phyloP scores from a whole-genome alignment of 1,284 basidiomycete species.

The Ceratobasidium sp. region DNA sequence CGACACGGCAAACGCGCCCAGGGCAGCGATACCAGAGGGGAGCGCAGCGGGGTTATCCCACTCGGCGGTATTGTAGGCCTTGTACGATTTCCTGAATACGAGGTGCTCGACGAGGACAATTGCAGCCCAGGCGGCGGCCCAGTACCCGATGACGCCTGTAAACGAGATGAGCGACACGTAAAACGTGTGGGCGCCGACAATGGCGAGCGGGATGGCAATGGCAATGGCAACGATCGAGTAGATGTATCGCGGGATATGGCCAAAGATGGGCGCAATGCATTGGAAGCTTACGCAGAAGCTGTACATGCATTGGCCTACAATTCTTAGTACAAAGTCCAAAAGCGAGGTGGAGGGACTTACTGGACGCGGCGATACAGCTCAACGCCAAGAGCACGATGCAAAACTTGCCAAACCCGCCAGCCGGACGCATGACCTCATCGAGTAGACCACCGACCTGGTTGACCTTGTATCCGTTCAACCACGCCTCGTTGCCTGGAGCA shows the following conservation, averaged over 20 bases:
- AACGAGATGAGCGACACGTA: conserved; percentile 70
- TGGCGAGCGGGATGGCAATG: conserved; percentile 72
- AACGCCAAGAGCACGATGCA: conserved; percentile 69
- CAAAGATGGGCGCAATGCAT: conserved; percentile 68
- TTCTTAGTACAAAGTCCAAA: conserved; percentile 54
- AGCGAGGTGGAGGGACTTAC: background rate
- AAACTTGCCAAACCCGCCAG: conserved; percentile 67
- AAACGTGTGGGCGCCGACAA: conserved; percentile 70
- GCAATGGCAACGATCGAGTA: conserved; percentile 83
- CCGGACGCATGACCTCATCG: conserved; percentile 49
- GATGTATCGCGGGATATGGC: conserved; percentile 79
- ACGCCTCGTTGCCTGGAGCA: conserved; percentile 48
- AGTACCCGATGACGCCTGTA: conserved; percentile 76
- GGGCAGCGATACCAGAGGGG: conserved; percentile 68
- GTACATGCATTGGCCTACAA: conserved; percentile 64
- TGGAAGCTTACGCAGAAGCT: conserved; percentile 82
- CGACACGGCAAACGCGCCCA: conserved; percentile 57
- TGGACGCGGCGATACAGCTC: conserved; percentile 75
- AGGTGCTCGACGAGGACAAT: conserved; percentile 70
- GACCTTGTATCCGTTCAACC: conserved; percentile 46
- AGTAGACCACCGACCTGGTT: conserved; percentile 53
- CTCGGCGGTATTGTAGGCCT: conserved; percentile 57
- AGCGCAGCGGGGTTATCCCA: conserved; percentile 64
- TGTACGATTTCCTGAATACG: conserved; percentile 61
- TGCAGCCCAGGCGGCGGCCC: conserved; percentile 64